phyloP scores from a whole-genome alignment of 139 green algal genomes.

The Coccomyxa sp. region DNA sequence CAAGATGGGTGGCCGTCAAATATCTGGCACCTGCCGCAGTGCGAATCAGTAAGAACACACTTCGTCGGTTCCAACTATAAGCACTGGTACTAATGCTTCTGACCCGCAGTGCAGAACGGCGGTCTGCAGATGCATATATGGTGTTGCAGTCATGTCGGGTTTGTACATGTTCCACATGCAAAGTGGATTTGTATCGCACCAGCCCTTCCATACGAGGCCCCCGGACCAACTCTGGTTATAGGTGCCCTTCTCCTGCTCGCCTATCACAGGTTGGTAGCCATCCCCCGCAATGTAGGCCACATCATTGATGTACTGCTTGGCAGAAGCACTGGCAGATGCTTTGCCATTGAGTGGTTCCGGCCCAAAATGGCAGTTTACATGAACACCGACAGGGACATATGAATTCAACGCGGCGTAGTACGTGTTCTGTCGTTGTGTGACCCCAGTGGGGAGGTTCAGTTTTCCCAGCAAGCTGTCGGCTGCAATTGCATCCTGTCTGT shows the following conservation, averaged over 20 bases:
- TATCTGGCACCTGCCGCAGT: no score
- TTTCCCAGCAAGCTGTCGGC: neutral
- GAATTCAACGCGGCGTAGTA: neutral
- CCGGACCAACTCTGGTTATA: neutral
- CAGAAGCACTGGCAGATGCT: neutral
- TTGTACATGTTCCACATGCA: no score
- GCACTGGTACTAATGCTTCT: no score
- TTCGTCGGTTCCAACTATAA: no score
- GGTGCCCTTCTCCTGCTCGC: neutral
- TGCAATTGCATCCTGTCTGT: neutral
- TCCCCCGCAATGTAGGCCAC: neutral
- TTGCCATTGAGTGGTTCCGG: neutral
- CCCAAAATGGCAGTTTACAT: neutral
- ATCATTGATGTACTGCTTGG: neutral
- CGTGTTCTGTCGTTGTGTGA: no score
- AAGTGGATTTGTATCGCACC: no score
- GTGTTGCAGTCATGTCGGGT: no score
- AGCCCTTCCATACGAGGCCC: neutral
- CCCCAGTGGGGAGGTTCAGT: neutral
- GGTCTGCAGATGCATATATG: no score
- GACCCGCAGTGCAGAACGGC: no score
- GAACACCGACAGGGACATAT: neutral
- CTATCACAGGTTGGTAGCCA: neutral
- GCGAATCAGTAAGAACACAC: no score
- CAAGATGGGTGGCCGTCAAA: neutral